Conservation (phyloP, 2,329 filamentous ascomycete genomes). For the Exophiala calicioides region DNA sequence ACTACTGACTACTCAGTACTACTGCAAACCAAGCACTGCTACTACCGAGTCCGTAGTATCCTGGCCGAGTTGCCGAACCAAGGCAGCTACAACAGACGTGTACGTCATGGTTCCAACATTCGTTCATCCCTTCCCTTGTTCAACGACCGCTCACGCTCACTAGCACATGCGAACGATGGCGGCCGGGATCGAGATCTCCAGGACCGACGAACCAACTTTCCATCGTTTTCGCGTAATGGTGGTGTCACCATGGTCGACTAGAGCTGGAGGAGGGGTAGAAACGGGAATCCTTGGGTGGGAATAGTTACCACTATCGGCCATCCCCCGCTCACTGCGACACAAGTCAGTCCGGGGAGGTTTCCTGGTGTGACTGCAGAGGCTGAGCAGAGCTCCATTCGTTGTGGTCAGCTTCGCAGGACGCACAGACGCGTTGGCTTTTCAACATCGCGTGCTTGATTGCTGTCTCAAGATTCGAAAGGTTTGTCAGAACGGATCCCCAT, state of each 20-base stretch:
- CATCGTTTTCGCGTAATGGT: slow-evolving; percentile 14
- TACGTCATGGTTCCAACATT: slow-evolving; percentile 18
- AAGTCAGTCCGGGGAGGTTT: slow-evolving; percentile 6
- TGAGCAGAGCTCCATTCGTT: slow-evolving; percentile 1
- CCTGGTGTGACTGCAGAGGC: slow-evolving; percentile 19
- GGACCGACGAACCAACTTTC: not conserved
- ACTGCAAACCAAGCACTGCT: too few relatives aligned
- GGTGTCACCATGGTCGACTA: slow-evolving; percentile 13
- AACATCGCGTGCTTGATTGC: not conserved
- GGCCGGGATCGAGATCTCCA: slow-evolving; percentile 14
- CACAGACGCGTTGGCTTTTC: too few relatives aligned
- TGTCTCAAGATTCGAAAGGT: too few relatives aligned
- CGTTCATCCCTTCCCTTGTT: slow-evolving; percentile 4
- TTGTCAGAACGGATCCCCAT: too few relatives aligned
- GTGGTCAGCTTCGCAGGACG: too few relatives aligned
- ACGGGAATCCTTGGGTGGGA: slow-evolving; percentile 5
- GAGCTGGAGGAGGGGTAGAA: slow-evolving; percentile 16
- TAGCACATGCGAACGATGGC: slow-evolving; percentile 9
- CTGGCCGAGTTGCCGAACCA: slow-evolving; percentile 3
- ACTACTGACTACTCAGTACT: too few relatives aligned
- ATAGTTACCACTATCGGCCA: slow-evolving; percentile 10
- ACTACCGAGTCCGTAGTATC: too few relatives aligned
- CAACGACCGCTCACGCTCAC: too few relatives aligned
- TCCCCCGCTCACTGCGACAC: slow-evolving; percentile 20
- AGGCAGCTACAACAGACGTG: not conserved